phyloP scores from a whole-genome alignment of 257 asterid genomes.

The Craterostigma plantagineum region DNA sequence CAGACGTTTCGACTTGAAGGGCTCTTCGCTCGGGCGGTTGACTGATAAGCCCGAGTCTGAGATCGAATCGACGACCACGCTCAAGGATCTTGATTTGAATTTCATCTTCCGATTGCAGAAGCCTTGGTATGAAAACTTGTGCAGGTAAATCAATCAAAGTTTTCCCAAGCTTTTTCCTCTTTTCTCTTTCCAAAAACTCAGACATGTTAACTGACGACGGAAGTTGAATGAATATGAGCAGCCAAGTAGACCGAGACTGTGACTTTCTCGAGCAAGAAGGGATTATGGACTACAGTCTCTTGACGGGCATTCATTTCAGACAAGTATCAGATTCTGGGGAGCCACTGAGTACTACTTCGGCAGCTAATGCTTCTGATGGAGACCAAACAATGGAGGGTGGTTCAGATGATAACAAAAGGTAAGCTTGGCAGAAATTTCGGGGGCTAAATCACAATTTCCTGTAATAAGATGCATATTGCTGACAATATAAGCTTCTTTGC shows the following conservation, averaged over 20 bases:
- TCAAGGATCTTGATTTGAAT: constrained; percentile 88
- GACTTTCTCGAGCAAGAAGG: constrained; percentile 92
- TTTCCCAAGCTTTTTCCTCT: neutral
- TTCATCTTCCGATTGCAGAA: constrained; percentile 59
- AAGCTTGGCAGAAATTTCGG: no score
- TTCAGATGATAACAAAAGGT: no score
- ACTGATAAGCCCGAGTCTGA: constrained; percentile 50
- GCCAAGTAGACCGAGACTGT: constrained; percentile 82
- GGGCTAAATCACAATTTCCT: no score
- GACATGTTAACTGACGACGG: neutral
- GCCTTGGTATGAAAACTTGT: constrained; percentile 53
- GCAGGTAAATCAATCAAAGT: constrained; percentile 29
- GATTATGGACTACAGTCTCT: constrained; percentile 89
- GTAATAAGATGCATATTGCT: no score
- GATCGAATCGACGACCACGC: constrained; percentile 67
- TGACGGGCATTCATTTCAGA: constrained; percentile 72
- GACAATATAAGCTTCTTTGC: constrained; percentile 6
- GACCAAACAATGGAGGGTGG: no score
- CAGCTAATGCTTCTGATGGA: neutral
- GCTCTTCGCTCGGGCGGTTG: constrained; percentile 83
- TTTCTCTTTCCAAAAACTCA: neutral
- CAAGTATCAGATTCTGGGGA: constrained; percentile 46
- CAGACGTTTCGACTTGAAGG: constrained; percentile 77
- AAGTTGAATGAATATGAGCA: constrained; percentile 14
- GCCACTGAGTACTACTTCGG: constrained; percentile 19